Evolutionary conservation across 768 basidiomycete genomes (phyloP).

Genomic region (Leucocoprinus sp.): DNA sequence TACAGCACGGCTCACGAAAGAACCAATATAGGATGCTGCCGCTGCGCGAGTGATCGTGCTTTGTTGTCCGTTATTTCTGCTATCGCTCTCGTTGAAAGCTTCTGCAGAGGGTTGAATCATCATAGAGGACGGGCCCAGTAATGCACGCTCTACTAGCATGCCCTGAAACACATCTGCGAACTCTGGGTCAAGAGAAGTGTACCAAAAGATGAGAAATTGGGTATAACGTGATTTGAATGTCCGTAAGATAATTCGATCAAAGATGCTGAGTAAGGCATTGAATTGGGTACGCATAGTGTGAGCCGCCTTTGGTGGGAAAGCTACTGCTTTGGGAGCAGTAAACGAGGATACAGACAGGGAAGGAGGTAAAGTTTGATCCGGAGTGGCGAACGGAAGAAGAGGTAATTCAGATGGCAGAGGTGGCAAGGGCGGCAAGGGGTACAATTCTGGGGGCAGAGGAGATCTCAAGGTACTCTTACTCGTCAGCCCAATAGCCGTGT

Average conservation of each 20-base stretch:
- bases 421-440: constrained; percentile 21
- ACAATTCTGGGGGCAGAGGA: constrained; percentile 27
- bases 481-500: constrained; percentile 1
- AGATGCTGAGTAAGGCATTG: constrained; percentile 82
- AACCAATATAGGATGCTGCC: constrained; percentile 89
- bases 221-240: constrained; percentile 98
- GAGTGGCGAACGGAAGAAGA: constrained; percentile 7
- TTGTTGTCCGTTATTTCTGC: constrained; percentile 10
- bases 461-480: constrained; percentile 16
- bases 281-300: constrained; percentile 53
- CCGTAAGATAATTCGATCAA: constrained; percentile 86
- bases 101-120: constrained; percentile 10
- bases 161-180: constrained; percentile 93
- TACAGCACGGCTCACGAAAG: constrained; percentile 82
- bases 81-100: constrained; percentile 6
- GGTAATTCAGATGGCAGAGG: neutral
- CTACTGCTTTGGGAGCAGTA: constrained; percentile 11
- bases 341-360: constrained; percentile 2
- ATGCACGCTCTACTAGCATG: constrained; percentile 84
- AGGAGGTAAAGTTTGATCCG: neutral
- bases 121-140: constrained; percentile 36
- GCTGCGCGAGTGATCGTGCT: constrained; percentile 72
- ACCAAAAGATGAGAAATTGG: constrained; percentile 96
- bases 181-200: constrained; percentile 79
- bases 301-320: constrained; percentile 14